Evolutionary conservation across 306 rosid species (phyloP).

Genomic region (Calophaca sinica): DNA sequence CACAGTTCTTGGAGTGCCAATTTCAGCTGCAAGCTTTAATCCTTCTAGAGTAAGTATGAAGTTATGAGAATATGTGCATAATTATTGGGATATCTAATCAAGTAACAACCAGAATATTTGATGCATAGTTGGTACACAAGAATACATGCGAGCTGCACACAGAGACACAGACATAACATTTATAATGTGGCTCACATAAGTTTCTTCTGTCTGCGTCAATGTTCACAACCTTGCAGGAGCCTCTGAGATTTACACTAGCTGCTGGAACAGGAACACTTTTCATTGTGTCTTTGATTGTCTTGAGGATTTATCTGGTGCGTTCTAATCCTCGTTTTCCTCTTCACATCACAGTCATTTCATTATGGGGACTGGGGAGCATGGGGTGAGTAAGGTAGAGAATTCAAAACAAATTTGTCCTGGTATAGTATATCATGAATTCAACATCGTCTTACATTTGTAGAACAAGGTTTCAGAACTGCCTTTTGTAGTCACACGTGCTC

Average conservation of each 20-base stretch:
- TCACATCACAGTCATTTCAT: constrained; percentile 12
- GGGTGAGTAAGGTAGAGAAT: constrained; percentile 21
- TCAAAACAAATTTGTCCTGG: constrained; percentile 24
- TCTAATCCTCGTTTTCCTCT: constrained; percentile 36
- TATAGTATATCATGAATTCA: constrained; percentile 13
- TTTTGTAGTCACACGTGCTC: neutral
- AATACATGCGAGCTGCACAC: constrained; percentile 15
- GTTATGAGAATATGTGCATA: neutral
- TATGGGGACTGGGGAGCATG: constrained; percentile 3
- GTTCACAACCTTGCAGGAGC: constrained; percentile 74
- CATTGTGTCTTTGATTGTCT: constrained; percentile 80
- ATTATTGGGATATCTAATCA: neutral
- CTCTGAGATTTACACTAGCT: constrained; percentile 85
- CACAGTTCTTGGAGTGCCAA: constrained; percentile 81
- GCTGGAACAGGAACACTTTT: constrained; percentile 98
- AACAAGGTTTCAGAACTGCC: neutral
- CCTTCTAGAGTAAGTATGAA: constrained; percentile 80
- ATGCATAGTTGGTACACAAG: neutral
- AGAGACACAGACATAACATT: constrained; percentile 6
- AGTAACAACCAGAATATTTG: too few relatives aligned
- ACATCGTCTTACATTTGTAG: constrained; percentile 13
- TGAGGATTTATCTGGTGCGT: constrained; percentile 91
- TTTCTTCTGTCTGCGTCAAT: constrained; percentile 15
- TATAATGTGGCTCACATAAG: neutral
- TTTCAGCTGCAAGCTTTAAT: constrained; percentile 95